Base-by-base conservation (phyloP, 2,329 filamentous ascomycete species). In the Pseudogymnoascus sp. region DNA sequence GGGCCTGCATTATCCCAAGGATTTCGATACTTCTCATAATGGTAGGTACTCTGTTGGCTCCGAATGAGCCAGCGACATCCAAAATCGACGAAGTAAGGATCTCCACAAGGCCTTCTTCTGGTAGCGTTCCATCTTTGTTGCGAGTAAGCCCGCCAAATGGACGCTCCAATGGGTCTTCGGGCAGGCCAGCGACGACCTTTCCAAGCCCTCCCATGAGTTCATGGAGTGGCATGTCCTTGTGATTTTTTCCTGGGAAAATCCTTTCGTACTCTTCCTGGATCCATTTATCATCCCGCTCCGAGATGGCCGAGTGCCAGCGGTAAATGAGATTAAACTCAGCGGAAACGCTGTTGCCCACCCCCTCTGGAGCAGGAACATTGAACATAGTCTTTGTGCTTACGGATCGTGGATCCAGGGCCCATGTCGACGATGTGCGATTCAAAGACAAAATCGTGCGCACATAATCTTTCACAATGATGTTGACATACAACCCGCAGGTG, bases 311-410 rank as follows among this genome's bases (percentile, higher is more conserved):
- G 77, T 96, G 91, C 90, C 91, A 96, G 66, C 91, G 83, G 74
- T 96, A 96, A 67, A 89, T 88, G 8, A 96, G 80, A 71, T 95
- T 96, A 80, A 96, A 96, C 76, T 96, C 91, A 3, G 89, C 90
- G 0, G 90, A 93, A 4, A 93, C 90, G 67, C 89, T 86, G 70
- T 95, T 96, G 60, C 91, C 91, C 0, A 89, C 84, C 43, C 90
- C 91, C 23, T 86, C 81, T 49, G 89, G 85, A 0, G 88, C 83
- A 0, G 84, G 82, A 1, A 82, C 74, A 33, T 80, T 79, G 62
- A 72, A 70, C 5, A 72, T 55, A 11, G 68, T 7, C 80, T 86
- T 66, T 79, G 80, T 74, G 87, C 88, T 67, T 89, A 84, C 11
- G 12, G 84, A 82, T 23, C 91, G 82, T 0, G 90, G 91, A 69